Evolutionary conservation across 2,329 filamentous ascomycete species (phyloP), one percentile per base, ranked within the genome.

Genomic region (Paradendryphiella salina): DNA sequence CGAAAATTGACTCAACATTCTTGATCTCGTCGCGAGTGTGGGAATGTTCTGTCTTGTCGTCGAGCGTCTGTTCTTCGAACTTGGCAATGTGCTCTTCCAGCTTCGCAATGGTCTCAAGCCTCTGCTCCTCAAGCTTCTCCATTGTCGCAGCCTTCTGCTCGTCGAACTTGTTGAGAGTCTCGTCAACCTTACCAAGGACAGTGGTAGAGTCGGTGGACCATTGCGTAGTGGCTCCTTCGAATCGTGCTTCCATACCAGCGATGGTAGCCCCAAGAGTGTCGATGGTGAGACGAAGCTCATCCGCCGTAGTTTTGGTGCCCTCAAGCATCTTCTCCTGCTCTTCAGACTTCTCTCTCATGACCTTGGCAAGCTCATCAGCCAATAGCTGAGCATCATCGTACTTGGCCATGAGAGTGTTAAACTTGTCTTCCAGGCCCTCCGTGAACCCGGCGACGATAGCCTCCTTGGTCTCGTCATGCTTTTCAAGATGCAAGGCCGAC

Each of bases 161-260:
- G 50, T 95, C 89, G 10, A 90, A 78, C 69, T 89, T 90, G 56
- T 76, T 77, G 59, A 87, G 86, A 3, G 93, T 85, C 38, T 93
- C 86, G 47, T 95, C 89, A 11, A 96, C 87, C 59, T 87, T 86
- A 43, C 82, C 84, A 61, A 96, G 93, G 23, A 96, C 89, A 0
- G 88, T 91, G 75, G 89, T 90, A 6, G 90, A 93, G 36, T 94
- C 90, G 65, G 90, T 87, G 48, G 90, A 85, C 81, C 93, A 88
- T 73, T 91, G 93, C 66, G 96, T 89, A 49, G 92, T 83, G 1
- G 89, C 87, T 46, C 95, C 90, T 0, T 87, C 89, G 46, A 96
- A 85, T 5, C 86, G 87, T 29, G 70, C 69, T 28, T 76, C 74
- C 66, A 80, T 76, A 14, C 69, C 70, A 3, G 77, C 77, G 33